phyloP scores from a whole-genome alignment of 2,329 filamentous ascomycete species.

The Diaporthe sp. region DNA sequence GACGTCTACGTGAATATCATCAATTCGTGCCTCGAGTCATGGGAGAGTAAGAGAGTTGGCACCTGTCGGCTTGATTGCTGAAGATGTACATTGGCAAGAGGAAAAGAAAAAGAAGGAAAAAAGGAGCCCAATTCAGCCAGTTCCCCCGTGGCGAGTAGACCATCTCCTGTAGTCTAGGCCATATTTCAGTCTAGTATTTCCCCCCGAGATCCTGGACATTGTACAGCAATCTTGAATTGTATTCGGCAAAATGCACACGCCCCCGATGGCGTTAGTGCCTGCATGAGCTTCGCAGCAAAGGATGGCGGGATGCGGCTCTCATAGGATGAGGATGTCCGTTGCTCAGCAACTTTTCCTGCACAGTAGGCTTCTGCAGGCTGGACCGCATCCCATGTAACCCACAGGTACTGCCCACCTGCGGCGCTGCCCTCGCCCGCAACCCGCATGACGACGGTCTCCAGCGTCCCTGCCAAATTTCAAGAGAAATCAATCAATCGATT shows the following conservation, averaged over 20 bases:
- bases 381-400: slow-evolving; percentile 23
- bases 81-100: background rate
- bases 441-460: slow-evolving; percentile 22
- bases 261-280: slow-evolving; percentile 27
- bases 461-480: slow-evolving; percentile 25
- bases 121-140: background rate
- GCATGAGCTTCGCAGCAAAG: slow-evolving; percentile 11
- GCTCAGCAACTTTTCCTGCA: slow-evolving; percentile 28
- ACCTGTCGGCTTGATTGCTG: background rate
- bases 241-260: slow-evolving; percentile 19
- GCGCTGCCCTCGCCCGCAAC: background rate
- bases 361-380: background rate
- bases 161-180: slow-evolving; percentile 7
- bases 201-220: background rate
- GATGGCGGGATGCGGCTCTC: slow-evolving; percentile 20
- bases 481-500: slow-evolving; percentile 30
- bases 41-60: background rate
- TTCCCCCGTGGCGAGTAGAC: background rate
- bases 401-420: slow-evolving; percentile 12
- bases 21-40: slow-evolving; percentile 3
- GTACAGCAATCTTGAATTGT: slow-evolving; percentile 20
- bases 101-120: background rate
- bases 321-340: slow-evolving; percentile 23
- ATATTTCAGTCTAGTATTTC: background rate
- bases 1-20: slow-evolving; percentile 17